phyloP scores from a whole-genome alignment of 2,329 filamentous ascomycete species.

The Arthroderma sp. region DNA sequence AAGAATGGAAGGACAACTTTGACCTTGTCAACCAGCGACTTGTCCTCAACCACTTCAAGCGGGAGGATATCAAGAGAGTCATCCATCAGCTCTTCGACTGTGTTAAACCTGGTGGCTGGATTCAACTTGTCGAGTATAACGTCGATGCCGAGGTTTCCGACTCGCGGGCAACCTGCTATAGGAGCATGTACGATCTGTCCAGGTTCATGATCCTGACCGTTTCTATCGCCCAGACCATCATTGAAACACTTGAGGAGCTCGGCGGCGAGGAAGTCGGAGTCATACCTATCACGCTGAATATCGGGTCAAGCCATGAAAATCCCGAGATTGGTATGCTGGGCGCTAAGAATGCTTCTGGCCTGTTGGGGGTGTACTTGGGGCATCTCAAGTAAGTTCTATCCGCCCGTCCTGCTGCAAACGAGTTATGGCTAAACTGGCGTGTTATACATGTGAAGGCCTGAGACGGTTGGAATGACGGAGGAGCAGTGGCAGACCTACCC shows the following conservation, averaged over 20 bases:
- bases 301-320: background rate
- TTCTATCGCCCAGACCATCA: background rate
- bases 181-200: conserved; percentile 1
- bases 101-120: conserved; percentile 1
- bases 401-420: too few species aligned
- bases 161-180: background rate
- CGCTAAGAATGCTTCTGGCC: background rate
- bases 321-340: background rate
- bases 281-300: background rate
- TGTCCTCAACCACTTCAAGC: conserved; percentile 1
- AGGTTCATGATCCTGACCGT: background rate
- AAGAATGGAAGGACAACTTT: conserved; percentile 3
- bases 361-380: background rate
- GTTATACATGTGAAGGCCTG: background rate
- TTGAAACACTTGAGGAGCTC: background rate
- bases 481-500: background rate
- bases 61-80: conserved; percentile 2
- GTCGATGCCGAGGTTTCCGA: background rate
- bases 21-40: conserved; percentile 4
- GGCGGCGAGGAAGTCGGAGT: background rate
- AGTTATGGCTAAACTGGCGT: background rate
- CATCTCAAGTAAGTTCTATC: background rate
- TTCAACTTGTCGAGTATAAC: conserved; percentile 2
- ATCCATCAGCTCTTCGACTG: background rate
- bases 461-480: conserved; percentile 1